Percentiles rank a stretch among this genome's conserved stretches.
These are phyloP conservation scores for Sporisorium sorghi DNA, from an alignment of 1,284 basidiomycete genomes.

Conservation along the genomic window DNA sequence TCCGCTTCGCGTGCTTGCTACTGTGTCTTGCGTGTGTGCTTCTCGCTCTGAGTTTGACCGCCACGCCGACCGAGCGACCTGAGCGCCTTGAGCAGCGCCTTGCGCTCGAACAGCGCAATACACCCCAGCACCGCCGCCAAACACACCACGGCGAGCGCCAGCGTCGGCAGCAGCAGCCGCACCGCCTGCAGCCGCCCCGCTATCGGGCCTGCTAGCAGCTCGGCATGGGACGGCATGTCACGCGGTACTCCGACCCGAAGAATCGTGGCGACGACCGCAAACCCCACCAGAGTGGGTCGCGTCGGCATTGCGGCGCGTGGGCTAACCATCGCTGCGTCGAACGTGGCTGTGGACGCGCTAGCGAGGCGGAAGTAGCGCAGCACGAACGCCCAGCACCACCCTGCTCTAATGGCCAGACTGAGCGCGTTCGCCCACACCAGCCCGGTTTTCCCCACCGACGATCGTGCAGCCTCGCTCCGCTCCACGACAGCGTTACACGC, in stretches of 20 bases:
- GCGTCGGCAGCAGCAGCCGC: conserved; percentile 18
- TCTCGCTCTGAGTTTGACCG: neutral
- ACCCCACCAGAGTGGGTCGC: conserved; percentile 8
- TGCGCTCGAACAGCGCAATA: conserved; percentile 20
- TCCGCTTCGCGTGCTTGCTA: neutral
- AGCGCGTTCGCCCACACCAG: conserved; percentile 50
- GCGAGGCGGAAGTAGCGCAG: conserved; percentile 21
- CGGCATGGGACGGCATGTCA: conserved; percentile 14
- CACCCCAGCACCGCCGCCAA: conserved; percentile 3
- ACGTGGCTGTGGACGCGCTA: neutral
- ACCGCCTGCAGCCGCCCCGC: conserved; percentile 20
- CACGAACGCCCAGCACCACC: conserved; percentile 46
- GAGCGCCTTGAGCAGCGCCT: neutral
- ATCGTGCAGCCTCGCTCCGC: neutral
- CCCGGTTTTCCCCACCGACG: conserved; percentile 20
- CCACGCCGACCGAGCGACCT: conserved; percentile 12
- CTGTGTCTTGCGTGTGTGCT: neutral
- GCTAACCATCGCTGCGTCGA: neutral
- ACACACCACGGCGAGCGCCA: conserved; percentile 15
- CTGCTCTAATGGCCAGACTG: conserved; percentile 28
- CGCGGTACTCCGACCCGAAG: conserved; percentile 13
- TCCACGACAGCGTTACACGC: conserved; percentile 4
- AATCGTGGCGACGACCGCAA: conserved; percentile 2
- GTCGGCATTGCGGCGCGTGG: conserved; percentile 18
- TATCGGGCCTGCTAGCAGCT: conserved; percentile 2